Conservation (phyloP, 2,329 filamentous ascomycete genomes). For the Talaromyces sp. region DNA sequence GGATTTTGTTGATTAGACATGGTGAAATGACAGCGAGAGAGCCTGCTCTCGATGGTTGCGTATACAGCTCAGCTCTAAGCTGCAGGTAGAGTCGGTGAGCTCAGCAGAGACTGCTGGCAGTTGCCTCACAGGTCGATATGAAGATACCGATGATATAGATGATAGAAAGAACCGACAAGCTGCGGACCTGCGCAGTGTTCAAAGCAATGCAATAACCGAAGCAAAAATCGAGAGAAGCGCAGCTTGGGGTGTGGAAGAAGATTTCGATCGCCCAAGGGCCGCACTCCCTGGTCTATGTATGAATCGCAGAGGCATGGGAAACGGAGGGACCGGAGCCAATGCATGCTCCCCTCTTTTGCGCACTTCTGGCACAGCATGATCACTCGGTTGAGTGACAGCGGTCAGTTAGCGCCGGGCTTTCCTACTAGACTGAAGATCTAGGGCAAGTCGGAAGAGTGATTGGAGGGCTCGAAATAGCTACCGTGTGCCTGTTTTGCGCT, state of each 20-base stretch:
- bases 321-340: conserved; percentile 5
- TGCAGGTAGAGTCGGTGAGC: conserved; percentile 10
- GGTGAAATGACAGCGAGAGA: conserved; percentile 31
- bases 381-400: conserved; percentile 6
- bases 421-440: conserved; percentile 14
- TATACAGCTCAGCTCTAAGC: background rate
- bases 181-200: conserved; percentile 30
- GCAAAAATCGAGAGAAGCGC: conserved; percentile 26
- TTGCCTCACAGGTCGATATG: background rate
- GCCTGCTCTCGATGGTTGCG: conserved; percentile 31
- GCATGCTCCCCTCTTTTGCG: conserved; percentile 13
- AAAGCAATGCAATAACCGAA: conserved; percentile 11
- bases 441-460: background rate
- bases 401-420: conserved; percentile 29
- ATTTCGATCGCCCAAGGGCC: conserved; percentile 16
- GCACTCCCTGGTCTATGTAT: conserved; percentile 22
- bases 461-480: conserved; percentile 6
- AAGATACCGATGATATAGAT: background rate
- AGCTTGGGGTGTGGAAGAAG: conserved; percentile 23
- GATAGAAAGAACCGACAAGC: background rate
- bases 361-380: conserved; percentile 9
- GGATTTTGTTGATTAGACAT: conserved; percentile 23
- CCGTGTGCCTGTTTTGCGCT: conserved; percentile 11
- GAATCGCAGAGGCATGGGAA: conserved; percentile 15
- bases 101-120: background rate